Evolutionary conservation across 805 yeast genomes (phyloP), one percentile per base, ranked within the genome.

Genomic region (Yamadazyma kitorensis): DNA sequence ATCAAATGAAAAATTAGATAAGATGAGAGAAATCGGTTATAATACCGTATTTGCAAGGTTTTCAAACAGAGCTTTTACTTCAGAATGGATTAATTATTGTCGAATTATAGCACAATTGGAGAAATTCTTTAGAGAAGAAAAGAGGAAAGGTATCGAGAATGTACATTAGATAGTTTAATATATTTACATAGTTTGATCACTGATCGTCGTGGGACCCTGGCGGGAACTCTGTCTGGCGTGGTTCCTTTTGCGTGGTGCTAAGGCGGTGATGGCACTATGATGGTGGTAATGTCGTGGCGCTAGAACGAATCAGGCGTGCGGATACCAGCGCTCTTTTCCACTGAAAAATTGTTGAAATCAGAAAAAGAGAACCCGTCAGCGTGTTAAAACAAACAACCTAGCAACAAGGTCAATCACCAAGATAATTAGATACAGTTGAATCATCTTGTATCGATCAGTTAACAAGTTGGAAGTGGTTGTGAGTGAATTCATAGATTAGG

Each of bases 61-160:
- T 49, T 76, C 86, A 4, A 85, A 84, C 51, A 59, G 57, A 13
- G 64, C 59, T 17, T 86, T 86, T 50, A 73, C 67, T 24, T 44
- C 41, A 6, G 57, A 61, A 17, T 86, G 95, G 94, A 54, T 52
- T 27, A 25, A 42, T 9, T 44, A 53, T 42, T 30, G 51, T 23
- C 39, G 40, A 13, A 28, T 27, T 6, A 25, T 43, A 15, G 31
- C 16, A 6, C 10, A 13, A 5, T 31, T 38, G 25, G 48, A 43
- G 29, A 39, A 27, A 20, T 8, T 15, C 9, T 40, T 33, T 23
- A 48, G 72, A 37, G 57, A 55, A 26, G 55, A 54, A 10, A 52
- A 43, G 33, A 32, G 63, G 17, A 42, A 40, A 17, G 52, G 51
- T 21, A 52, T 58, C 2, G 63, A 57, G 11, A 41, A 32, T 18